Conservation (phyloP, 106 monocot species). For the Apostasia shenzhenica region DNA sequence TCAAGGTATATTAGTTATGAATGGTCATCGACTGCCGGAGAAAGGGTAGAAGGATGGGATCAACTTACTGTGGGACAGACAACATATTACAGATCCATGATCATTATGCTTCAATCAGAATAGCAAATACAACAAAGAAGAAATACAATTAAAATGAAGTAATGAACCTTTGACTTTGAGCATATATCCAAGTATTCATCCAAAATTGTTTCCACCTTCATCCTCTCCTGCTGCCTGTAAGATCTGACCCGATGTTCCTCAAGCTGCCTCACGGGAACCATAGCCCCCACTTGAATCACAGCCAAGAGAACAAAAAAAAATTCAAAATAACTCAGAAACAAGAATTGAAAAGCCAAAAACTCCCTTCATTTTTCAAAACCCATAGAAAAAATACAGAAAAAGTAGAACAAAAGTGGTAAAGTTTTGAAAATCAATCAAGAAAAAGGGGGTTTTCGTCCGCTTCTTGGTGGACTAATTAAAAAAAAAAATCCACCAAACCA, state of each 20-base stretch:
- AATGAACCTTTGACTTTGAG: conserved; percentile 17
- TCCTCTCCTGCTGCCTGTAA: conserved; percentile 15
- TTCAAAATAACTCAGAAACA: background rate
- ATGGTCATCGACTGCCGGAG: background rate
- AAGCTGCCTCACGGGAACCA: conserved; percentile 12
- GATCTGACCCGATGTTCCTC: conserved; percentile 5
- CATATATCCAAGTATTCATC: conserved; percentile 13
- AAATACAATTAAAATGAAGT: background rate
- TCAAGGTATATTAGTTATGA: background rate
- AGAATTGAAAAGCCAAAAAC: background rate
- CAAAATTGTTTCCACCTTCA: conserved; percentile 10
- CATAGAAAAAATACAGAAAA: background rate
- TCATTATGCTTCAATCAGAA: background rate
- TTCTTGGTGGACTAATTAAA: background rate
- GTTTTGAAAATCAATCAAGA: background rate
- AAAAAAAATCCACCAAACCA: background rate
- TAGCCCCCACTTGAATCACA: conserved; percentile 21
- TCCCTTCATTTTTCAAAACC: no score
- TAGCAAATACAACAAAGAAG: background rate
- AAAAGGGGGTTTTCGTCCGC: background rate
- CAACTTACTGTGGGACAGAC: no score
- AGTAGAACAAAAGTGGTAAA: background rate
- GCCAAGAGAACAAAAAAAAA: background rate
- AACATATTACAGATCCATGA: background rate
- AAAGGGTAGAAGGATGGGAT: background rate